A percentile compares a stretch with the other conserved stretches of the same genome.
Conservation (phyloP, 768 basidiomycete species). For the Kwoniella dejecticola region DNA sequence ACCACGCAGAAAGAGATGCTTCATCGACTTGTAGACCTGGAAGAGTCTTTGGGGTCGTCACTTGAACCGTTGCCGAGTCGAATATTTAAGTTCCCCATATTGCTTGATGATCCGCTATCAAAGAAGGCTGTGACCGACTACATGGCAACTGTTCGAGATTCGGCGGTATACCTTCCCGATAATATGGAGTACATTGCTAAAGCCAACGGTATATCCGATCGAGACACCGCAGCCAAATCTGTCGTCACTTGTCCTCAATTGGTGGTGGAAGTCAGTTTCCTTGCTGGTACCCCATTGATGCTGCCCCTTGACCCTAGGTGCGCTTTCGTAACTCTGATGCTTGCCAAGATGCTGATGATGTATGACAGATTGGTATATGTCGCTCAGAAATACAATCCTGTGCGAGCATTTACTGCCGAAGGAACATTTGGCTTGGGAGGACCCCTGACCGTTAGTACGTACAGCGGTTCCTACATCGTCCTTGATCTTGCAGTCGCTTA, state of each 20-base stretch:
- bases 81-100: constrained; percentile 65
- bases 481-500: background rate
- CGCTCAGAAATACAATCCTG: constrained; percentile 76
- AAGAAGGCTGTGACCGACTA: constrained; percentile 63
- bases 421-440: constrained; percentile 74
- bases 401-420: constrained; percentile 68
- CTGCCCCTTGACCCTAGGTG: constrained; percentile 58
- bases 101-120: constrained; percentile 65
- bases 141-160: constrained; percentile 62
- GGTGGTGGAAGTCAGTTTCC: constrained; percentile 66
- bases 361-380: constrained; percentile 61
- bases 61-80: constrained; percentile 62
- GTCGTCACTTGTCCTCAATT: constrained; percentile 62
- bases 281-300: constrained; percentile 67
- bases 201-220: constrained; percentile 64
- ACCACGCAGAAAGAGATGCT: constrained; percentile 61
- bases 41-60: constrained; percentile 55
- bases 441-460: constrained; percentile 62
- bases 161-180: constrained; percentile 69
- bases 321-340: constrained; percentile 31
- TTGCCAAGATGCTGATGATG: constrained; percentile 42
- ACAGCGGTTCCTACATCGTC: background rate
- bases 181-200: constrained; percentile 69
- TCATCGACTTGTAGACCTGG: constrained; percentile 56
- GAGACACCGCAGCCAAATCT: constrained; percentile 58